Base-by-base conservation (phyloP, 2,329 filamentous ascomycete genomes). In the Talaromyces sp. region DNA sequence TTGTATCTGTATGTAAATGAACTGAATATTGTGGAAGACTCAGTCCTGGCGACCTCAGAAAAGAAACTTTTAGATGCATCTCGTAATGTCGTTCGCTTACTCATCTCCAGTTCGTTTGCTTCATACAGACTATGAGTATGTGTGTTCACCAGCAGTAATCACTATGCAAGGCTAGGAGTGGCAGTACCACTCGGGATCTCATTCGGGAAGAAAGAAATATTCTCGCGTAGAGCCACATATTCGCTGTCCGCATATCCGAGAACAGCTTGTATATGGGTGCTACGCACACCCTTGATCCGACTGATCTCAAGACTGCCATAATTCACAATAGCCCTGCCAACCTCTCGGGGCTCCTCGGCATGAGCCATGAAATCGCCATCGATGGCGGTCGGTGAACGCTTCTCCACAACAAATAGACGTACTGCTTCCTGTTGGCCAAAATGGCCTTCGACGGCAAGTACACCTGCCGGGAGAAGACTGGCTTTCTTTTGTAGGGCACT, bases 381-480 rank as follows among this genome's bases (percentile, higher is more conserved):
- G 16, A 80, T 66, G 22, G 77, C 71, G 41, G 80, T 79, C 1
- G 76, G 72, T 19, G 76, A 78, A 39, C 78, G 78, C 37, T 86
- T 85, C 69, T 90, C 87, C 4, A 97, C 90, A 1, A 96, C 93
- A 14, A 93, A 87, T 0, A 99, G 76, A 11, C 91, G 88, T 5
- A 98, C 94, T 33, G 93, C 90, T 84, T 99, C 95, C 74, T 98
- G 92, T 74, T 97, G 92, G 1, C 89, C 89, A 74, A 99, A 99
- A 69, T 86, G 85, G 1, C 95, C 95, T 68, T 94, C 90, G 2
- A 97, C 92, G 67, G 91, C 92, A 1, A 98, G 84, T 14, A 99
- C 88, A n/a, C 94, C 95, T 0, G 91, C 93, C 0, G 94, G 93
- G 0, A 98, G 86, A 1, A 99, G 86, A 3, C 93, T 92, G 0